Percentiles rank a stretch among this genome's conserved stretches.
Evolutionary conservation across 2,329 filamentous ascomycete species (phyloP).

Genomic region (Epichloe baconii): DNA sequence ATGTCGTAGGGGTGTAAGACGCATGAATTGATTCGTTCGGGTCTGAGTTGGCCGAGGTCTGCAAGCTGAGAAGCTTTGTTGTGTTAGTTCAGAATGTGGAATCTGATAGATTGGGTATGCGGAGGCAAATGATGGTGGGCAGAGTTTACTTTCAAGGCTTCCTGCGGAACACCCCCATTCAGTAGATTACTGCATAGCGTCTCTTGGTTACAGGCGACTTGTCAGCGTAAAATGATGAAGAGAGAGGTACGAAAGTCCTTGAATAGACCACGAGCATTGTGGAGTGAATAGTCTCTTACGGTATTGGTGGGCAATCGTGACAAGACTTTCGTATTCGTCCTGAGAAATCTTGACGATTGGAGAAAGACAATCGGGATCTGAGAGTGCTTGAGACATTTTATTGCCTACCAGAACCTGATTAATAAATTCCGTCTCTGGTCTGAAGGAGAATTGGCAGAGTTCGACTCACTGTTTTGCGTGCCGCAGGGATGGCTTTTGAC

Average conservation of each 20-base stretch:
- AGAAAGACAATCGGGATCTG: not conserved
- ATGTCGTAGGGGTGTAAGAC: not conserved
- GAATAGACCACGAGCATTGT: not conserved
- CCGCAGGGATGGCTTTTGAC: not conserved
- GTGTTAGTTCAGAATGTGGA: not conserved
- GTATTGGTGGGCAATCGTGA: not conserved
- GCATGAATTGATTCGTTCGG: not conserved
- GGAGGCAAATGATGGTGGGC: not conserved
- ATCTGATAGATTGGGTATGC: not conserved
- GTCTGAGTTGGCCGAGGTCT: not conserved
- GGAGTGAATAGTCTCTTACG: not conserved
- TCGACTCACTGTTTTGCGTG: not conserved
- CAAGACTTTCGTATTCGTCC: conserved; percentile 1
- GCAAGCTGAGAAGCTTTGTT: conserved; percentile 2
- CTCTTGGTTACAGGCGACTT: not conserved
- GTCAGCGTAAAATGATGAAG: not conserved
- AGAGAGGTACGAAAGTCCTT: not conserved
- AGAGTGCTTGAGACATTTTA: not conserved
- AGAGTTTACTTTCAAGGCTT: conserved; percentile 1
- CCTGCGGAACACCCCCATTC: not conserved
- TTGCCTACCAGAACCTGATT: not conserved
- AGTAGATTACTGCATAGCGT: conserved; percentile 2
- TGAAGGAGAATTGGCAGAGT: not conserved
- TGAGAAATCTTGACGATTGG: not conserved
- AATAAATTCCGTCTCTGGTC: not conserved